Conservation (phyloP, 208 protist genomes). For the Acanthamoeba culbertsoni region DNA sequence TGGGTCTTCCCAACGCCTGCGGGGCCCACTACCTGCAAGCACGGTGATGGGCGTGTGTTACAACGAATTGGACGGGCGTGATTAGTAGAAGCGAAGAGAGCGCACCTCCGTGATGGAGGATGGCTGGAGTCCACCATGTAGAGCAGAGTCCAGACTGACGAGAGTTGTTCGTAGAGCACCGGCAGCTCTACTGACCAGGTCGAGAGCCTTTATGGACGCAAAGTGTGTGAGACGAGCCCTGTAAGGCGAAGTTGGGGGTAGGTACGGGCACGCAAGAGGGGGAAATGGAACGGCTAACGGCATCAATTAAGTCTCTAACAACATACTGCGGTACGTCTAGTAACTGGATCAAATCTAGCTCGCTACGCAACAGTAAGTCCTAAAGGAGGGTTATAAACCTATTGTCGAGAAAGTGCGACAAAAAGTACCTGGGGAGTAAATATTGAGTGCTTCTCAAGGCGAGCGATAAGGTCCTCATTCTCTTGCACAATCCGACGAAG, state of each 20-base stretch:
- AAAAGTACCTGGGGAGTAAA: background rate
- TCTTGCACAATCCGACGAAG: background rate
- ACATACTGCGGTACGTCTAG: conserved; percentile 31
- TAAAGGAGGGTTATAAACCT: background rate
- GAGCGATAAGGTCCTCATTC: background rate
- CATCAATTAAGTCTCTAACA: background rate
- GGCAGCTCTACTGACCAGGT: background rate
- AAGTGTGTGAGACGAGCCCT: background rate
- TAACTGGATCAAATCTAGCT: background rate
- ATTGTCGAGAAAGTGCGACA: background rate
- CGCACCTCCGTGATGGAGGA: conserved; percentile 35
- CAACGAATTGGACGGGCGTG: too few relatives aligned
- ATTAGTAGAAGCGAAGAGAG: background rate
- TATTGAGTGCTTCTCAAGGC: background rate
- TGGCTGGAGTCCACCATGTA: background rate
- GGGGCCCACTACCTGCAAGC: conserved; percentile 18
- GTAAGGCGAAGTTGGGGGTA: background rate
- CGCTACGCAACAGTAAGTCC: background rate
- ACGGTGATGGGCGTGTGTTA: background rate
- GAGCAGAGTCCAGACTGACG: background rate
- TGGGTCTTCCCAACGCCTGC: conserved; percentile 56
- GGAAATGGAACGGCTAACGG: background rate
- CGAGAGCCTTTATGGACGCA: background rate
- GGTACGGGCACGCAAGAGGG: background rate
- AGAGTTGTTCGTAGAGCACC: background rate